A percentile compares a stretch with the other conserved stretches of the same genome.
Conservation (phyloP, 306 rosid genomes). For the Lathyrus aphaca region DNA sequence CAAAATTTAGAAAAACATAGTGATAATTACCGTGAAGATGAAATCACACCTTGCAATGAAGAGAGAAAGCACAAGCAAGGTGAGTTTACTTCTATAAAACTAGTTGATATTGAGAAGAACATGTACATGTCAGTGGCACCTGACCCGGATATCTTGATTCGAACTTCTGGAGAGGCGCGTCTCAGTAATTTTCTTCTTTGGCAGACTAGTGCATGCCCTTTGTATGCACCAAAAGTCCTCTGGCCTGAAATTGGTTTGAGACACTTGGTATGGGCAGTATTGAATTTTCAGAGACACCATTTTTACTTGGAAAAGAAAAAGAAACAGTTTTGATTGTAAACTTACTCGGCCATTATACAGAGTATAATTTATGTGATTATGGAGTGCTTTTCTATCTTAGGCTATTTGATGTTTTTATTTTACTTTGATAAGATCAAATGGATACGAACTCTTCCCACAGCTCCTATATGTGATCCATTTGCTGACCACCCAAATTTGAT, state of each 20-base stretch:
- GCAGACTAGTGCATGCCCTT: conserved; percentile 66
- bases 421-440: not conserved
- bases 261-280: conserved; percentile 67
- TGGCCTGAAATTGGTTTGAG: conserved; percentile 83
- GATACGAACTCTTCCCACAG: no score
- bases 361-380: not conserved
- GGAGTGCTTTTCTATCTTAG: not conserved
- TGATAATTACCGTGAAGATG: conserved; percentile 27
- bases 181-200: conserved; percentile 85
- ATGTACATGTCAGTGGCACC: conserved; percentile 81
- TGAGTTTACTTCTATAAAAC: conserved; percentile 49
- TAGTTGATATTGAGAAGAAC: conserved; percentile 64
- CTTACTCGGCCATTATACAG: not conserved
- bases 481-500: no score
- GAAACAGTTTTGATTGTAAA: conserved; percentile 38
- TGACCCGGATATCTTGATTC: conserved; percentile 71
- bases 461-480: no score
- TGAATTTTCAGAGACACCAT: conserved; percentile 65
- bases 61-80: conserved; percentile 29
- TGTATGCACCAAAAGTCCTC: conserved; percentile 67
- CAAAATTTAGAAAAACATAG: conserved; percentile 5
- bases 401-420: not conserved
- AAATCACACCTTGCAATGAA: conserved; percentile 38
- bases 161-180: conserved; percentile 68
- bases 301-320: conserved; percentile 45